Percentiles rank a stretch among this genome's conserved stretches.
phyloP scores from a whole-genome alignment of 2,329 filamentous ascomycete species.

The Aspergillus sp. region DNA sequence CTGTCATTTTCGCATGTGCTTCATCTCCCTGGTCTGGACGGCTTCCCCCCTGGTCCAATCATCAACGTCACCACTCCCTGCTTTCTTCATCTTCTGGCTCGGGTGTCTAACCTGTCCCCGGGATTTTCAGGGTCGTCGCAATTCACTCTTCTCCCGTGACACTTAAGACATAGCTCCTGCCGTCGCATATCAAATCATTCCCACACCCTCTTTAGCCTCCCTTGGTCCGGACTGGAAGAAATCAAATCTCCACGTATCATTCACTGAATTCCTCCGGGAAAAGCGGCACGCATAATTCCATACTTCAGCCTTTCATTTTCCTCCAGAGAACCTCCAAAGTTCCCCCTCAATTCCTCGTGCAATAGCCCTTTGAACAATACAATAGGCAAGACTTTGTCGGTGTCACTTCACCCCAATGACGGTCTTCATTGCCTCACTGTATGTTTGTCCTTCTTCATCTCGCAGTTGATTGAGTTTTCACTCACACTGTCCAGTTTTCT shows the following conservation, averaged over 20 bases:
- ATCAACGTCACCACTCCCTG: slow-evolving; percentile 14
- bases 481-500: slow-evolving; percentile 31
- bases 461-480: neutral
- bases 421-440: slow-evolving; percentile 40
- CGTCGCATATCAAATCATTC: slow-evolving; percentile 5
- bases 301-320: neutral
- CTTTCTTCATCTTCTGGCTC: slow-evolving; percentile 13
- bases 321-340: neutral
- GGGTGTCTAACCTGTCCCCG: slow-evolving; percentile 17
- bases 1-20: slow-evolving; percentile 14
- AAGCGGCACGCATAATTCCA: neutral
- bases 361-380: neutral
- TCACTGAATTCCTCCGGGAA: neutral
- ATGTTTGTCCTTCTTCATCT: slow-evolving; percentile 14
- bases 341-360: neutral
- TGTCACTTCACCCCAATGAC: slow-evolving; percentile 28
- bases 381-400: neutral
- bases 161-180: slow-evolving; percentile 13
- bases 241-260: neutral
- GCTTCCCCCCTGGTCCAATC: slow-evolving; percentile 20
- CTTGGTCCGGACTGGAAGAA: slow-evolving; percentile 9
- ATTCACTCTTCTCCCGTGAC: slow-evolving; percentile 8
- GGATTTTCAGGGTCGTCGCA: slow-evolving; percentile 16
- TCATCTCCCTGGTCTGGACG: slow-evolving; percentile 1
- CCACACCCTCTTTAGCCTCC: slow-evolving; percentile 7